phyloP scores from a whole-genome alignment of 805 yeast genomes.

The Yamadazyma scolyti region DNA sequence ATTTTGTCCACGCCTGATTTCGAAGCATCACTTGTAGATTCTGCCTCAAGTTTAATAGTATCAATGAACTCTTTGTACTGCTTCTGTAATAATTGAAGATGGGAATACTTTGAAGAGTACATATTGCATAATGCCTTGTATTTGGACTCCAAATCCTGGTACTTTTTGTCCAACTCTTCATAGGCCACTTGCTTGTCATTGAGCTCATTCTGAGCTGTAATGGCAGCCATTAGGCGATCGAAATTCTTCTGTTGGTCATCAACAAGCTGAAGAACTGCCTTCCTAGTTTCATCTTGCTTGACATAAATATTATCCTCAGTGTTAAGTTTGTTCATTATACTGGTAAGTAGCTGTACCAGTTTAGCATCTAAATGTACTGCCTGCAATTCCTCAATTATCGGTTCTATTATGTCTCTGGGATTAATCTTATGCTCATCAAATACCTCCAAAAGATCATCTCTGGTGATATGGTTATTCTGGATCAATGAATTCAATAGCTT shows the following conservation, averaged over 20 bases:
- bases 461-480: conserved; percentile 15
- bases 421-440: conserved; percentile 10
- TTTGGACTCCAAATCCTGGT: conserved; percentile 8
- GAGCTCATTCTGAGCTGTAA: conserved; percentile 1
- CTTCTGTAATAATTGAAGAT: conserved; percentile 3
- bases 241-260: background rate
- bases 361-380: conserved; percentile 20
- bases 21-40: background rate
- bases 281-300: conserved; percentile 4
- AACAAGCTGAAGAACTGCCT: background rate
- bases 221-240: background rate
- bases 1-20: no score
- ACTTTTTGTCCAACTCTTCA: conserved; percentile 13
- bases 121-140: conserved; percentile 6
- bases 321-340: conserved; percentile 2
- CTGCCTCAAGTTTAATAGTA: background rate
- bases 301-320: conserved; percentile 3
- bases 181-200: conserved; percentile 1
- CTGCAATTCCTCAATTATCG: conserved; percentile 22
- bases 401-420: conserved; percentile 18
- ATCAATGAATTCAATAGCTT: conserved; percentile 31
- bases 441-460: conserved; percentile 12
- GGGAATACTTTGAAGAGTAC: conserved; percentile 7
- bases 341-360: conserved; percentile 2
- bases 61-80: conserved; percentile 7